These are phyloP conservation scores for Lactarius pseudohatsudake DNA, from an alignment of 768 basidiomycete genomes.

Conservation along the genomic window DNA sequence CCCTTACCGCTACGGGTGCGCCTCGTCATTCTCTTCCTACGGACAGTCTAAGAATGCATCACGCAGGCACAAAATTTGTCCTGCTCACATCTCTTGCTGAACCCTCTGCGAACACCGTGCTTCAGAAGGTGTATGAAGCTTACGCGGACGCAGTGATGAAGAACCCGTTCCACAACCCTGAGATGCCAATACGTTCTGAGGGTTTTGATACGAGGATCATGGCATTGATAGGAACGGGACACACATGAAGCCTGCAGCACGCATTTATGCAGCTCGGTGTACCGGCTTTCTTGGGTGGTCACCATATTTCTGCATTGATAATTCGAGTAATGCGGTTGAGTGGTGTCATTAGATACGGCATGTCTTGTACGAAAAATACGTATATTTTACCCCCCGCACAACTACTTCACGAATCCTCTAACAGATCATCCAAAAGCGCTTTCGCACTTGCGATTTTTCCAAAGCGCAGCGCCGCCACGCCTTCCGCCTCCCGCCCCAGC, in stretches of 20 bases:
- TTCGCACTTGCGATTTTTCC: constrained; percentile 18
- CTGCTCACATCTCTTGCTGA: constrained; percentile 82
- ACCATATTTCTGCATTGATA: background rate
- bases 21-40: constrained; percentile 1
- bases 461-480: constrained; percentile 22
- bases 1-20: constrained; percentile 86
- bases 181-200: constrained; percentile 96
- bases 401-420: constrained; percentile 3
- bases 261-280: background rate
- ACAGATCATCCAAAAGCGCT: constrained; percentile 7
- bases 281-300: background rate
- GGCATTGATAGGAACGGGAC: constrained; percentile 43
- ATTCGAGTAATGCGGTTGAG: constrained; percentile 13
- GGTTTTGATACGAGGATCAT: constrained; percentile 77
- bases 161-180: constrained; percentile 98
- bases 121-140: constrained; percentile 88
- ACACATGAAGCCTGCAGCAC: constrained; percentile 8
- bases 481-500: constrained; percentile 24
- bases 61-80: constrained; percentile 91
- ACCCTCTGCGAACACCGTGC: constrained; percentile 60
- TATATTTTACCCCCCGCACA: background rate
- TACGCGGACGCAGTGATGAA: constrained; percentile 98
- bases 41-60: constrained; percentile 3
- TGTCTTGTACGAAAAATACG: constrained; percentile 9
- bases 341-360: constrained; percentile 17